Base-by-base conservation (phyloP, 1,284 basidiomycete genomes). In the Heliocybe sulcata region DNA sequence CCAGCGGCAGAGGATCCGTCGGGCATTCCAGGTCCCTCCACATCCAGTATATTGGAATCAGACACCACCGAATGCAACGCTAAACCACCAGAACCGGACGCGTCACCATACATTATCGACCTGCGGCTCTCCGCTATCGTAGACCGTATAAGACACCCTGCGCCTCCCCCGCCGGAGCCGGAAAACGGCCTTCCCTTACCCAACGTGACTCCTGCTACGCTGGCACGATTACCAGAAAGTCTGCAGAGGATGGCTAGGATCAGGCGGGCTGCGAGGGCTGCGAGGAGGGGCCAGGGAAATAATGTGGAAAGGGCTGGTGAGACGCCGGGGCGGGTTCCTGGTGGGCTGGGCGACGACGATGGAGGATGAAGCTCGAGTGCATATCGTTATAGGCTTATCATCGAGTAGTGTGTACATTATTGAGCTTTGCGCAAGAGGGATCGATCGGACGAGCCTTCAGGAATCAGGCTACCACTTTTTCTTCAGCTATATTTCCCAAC, bases 71-170 rank as follows among this genome's bases (percentile, higher is more conserved):
- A 31, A 8, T 19, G 11, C 12, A 52, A 31, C 33, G n/a, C 26
- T 31, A 20, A 52, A 64, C 61, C 58, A 60, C 56, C 60, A 55
- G 61, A 66, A 35, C 14, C 27, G 14, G n/a, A 25, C 23, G 47
- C 6, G n/a, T 64, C 75, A 33, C 65, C 73, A 45, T 78, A 82
- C 60, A 73, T 87, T 62, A 64, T 90, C 58, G 82, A 90, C 67
- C 71, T 90, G 54, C 81, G 73, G 23, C 61, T 85, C 33, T 63
- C 69, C 14, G 67, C 77, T 38, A 65, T 90, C 59, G 58, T 84
- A 51, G 68, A 71, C 54, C 82, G 80, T 38, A 66, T 90, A 51
- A 74, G 80, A 56, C 70, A 75, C 55, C 80, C 86, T 20, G 69
- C 74, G 9, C 73, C 77, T 1, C 65, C 72, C 1, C 65, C 69